These are phyloP conservation scores for Cajanus cajan DNA, from an alignment of 306 rosid species.

Conservation along the genomic window DNA sequence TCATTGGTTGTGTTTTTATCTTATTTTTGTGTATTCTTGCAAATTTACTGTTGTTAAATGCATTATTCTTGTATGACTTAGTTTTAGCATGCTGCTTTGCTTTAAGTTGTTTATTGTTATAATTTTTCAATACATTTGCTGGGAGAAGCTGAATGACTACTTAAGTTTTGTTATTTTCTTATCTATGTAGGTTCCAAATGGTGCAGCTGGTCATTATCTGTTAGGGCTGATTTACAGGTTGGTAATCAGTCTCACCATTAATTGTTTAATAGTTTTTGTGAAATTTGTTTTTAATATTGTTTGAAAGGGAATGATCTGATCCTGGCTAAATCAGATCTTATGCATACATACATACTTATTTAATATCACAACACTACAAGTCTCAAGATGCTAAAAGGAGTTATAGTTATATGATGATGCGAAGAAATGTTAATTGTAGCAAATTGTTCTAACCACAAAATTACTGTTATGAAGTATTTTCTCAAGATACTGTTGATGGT, in stretches of 20 bases:
- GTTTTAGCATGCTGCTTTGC: conserved; percentile 1
- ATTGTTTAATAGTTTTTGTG: conserved; percentile 1
- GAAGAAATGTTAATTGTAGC: background rate
- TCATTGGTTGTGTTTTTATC: background rate
- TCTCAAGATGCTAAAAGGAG: background rate
- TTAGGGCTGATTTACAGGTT: conserved; percentile 96
- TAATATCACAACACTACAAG: background rate
- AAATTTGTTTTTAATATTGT: background rate
- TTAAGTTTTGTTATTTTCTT: conserved; percentile 27
- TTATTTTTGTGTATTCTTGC: background rate
- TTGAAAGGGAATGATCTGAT: conserved; percentile 17
- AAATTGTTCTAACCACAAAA: background rate
- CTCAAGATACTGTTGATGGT: background rate
- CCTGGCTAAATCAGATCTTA: background rate
- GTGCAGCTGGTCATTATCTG: conserved; percentile 97
- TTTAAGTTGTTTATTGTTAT: background rate
- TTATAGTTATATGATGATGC: background rate
- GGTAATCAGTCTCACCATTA: conserved; percentile 25
- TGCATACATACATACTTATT: background rate
- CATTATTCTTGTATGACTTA: conserved; percentile 7
- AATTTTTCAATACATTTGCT: conserved; percentile 7
- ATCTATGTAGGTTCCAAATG: conserved; percentile 82
- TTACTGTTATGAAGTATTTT: background rate
- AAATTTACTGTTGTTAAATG: conserved; percentile 2
- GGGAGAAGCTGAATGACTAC: conserved; percentile 27